Conservation (phyloP, 106 monocot genomes). For the Allium sativum region DNA sequence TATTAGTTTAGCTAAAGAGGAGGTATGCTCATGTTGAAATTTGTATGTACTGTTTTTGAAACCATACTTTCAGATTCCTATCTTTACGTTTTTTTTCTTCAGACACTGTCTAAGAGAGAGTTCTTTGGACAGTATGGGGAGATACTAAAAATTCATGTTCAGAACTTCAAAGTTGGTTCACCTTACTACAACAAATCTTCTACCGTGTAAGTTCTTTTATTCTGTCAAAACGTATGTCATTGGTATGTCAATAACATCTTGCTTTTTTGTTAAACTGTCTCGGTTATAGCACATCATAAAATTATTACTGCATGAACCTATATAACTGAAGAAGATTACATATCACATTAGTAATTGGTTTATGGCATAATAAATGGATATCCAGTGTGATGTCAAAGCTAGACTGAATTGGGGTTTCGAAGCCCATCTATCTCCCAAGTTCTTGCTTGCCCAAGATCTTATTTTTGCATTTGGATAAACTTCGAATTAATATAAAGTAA, state of each 20-base stretch:
- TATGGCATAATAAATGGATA: no score
- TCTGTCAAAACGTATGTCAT: not conserved
- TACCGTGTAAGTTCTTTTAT: not conserved
- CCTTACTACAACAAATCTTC: constrained; percentile 2
- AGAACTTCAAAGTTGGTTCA: constrained; percentile 5
- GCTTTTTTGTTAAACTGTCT: not conserved
- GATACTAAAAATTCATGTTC: constrained; percentile 20
- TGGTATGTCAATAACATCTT: not conserved
- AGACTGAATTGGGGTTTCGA: no score
- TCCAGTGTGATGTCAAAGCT: no score
- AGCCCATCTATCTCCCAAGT: no score
- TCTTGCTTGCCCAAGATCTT: no score
- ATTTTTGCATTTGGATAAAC: no score
- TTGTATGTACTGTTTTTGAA: not conserved
- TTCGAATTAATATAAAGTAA: no score
- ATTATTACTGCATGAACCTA: no score
- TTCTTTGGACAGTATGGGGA: constrained; percentile 52
- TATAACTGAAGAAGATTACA: no score
- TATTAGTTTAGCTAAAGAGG: constrained; percentile 25
- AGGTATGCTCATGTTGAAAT: constrained; percentile 12
- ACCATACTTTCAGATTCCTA: constrained; percentile 6
- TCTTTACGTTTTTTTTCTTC: constrained; percentile 8
- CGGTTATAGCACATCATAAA: no score
- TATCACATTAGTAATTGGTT: no score
- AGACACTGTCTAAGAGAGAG: constrained; percentile 32